Evolutionary conservation across 2,329 filamentous ascomycete genomes (phyloP).

Genomic region (Leptographium flavum): DNA sequence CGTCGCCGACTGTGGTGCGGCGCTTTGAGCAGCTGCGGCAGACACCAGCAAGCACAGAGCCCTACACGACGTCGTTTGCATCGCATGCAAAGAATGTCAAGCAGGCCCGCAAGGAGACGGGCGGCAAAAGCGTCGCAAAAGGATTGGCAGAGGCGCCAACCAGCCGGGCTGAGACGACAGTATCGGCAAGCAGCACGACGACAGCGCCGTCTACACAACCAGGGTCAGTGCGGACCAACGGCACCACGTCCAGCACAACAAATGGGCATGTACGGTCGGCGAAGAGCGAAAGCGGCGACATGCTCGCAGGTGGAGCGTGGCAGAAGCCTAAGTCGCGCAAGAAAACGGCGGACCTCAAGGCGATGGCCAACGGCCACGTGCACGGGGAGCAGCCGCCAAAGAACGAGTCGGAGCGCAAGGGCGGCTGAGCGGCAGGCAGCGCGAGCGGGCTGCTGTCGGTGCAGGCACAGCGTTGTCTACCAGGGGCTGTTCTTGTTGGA

Average conservation of each 20-base stretch:
- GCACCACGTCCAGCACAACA: conserved; percentile 10
- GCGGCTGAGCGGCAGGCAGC: conserved; percentile 44
- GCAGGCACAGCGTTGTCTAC: background rate
- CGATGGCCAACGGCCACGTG: conserved; percentile 23
- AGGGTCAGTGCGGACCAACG: conserved; percentile 20
- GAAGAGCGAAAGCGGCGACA: conserved; percentile 36
- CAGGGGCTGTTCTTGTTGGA: background rate
- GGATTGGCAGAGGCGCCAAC: conserved; percentile 8
- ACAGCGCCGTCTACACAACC: background rate
- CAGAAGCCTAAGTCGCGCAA: conserved; percentile 45
- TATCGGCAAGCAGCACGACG: conserved; percentile 7
- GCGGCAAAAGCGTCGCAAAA: conserved; percentile 7
- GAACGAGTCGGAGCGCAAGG: conserved; percentile 47
- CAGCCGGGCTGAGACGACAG: conserved; percentile 16
- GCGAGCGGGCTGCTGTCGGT: too few species aligned
- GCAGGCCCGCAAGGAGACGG: background rate
- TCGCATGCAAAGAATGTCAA: background rate
- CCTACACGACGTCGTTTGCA: background rate
- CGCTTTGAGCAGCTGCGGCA: conserved; percentile 22
- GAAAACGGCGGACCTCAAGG: conserved; percentile 34
- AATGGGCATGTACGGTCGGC: conserved; percentile 38
- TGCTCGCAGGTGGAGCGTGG: conserved; percentile 27
- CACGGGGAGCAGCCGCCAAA: conserved; percentile 41
- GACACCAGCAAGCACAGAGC: background rate
- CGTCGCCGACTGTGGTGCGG: conserved; percentile 49